Evolutionary conservation across 2,329 filamentous ascomycete genomes (phyloP), one percentile per base, ranked within the genome.

Genomic region (Ascochyta clinopodiicola): DNA sequence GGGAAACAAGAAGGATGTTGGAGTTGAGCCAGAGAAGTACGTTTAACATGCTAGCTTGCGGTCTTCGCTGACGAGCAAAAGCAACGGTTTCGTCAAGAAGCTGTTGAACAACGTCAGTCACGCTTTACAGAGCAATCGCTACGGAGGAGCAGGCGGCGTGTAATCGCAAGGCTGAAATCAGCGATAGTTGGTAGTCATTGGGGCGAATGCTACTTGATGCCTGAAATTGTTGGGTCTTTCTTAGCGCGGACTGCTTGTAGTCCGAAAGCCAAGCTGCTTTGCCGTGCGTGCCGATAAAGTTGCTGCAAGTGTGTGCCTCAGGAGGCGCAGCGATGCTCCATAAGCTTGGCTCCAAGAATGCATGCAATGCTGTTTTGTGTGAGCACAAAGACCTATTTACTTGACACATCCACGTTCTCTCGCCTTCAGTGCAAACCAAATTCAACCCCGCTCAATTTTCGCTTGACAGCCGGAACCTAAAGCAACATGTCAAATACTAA

Each of bases 41-140:
- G 31, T 49, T 13, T 6, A 10, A 13, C 29, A 4, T 13, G 29
- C 12, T 13, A 29, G 29, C 29, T 31, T 31, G 29, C 9, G 0
- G 10, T 8, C 5, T 4, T 2, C 24, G 35, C 44, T 55, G 25
- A 55, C 29, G 3, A 2, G 15, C 7, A 12, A 8, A 13, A 56
- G 45, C 31, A 50, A 56, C 9, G 46, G 52, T 1, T 21, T 29
- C 3, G 21, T 50, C 6, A 50, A 56, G 36, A 40, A 31, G 24
- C 45, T 50, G 17, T 38, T 56, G n/a, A 56, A 50, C 46, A 50
- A 56, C 9, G n/a, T 55, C 17, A 46, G 46, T 21, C 45, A 50
- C 17, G 19, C 29, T 0, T 38, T 56, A 6, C 49, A 19, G 27
- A 44, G 40, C 36, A 49, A 49, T 27, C 46, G 52, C 12, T 56